phyloP scores from a whole-genome alignment of 2,329 filamentous ascomycete genomes.

The Teratosphaeria viscida region DNA sequence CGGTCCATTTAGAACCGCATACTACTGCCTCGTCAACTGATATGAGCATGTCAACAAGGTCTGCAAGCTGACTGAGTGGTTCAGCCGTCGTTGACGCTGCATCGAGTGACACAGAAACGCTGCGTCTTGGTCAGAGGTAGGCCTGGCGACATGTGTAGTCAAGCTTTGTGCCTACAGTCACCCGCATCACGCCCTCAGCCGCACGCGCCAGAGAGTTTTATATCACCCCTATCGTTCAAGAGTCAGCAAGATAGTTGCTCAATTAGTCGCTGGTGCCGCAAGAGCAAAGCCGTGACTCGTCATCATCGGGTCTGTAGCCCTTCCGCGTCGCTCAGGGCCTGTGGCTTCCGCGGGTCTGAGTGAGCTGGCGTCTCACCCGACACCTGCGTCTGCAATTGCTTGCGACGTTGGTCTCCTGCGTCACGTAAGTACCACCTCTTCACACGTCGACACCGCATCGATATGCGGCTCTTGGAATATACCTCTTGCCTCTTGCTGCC shows the following conservation, averaged over 20 bases:
- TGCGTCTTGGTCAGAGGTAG: too few species aligned
- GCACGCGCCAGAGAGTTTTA: too few species aligned
- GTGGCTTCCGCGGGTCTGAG: not conserved
- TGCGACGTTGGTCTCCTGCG: not conserved
- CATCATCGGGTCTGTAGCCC: not conserved
- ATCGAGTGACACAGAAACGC: too few species aligned
- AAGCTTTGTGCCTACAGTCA: too few species aligned
- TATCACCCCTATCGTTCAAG: not conserved
- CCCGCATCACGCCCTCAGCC: too few species aligned
- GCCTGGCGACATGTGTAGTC: too few species aligned
- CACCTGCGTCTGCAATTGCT: not conserved
- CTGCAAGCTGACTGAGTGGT: too few species aligned
- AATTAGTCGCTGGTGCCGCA: not conserved
- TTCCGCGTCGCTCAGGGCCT: not conserved
- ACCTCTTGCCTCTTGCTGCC: not conserved
- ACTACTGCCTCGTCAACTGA: too few species aligned
- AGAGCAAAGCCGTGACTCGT: not conserved
- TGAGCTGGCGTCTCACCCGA: not conserved
- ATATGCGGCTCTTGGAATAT: not conserved
- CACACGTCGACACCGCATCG: not conserved
- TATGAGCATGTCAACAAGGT: too few species aligned
- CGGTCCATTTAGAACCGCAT: too few species aligned
- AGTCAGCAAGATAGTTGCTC: not conserved
- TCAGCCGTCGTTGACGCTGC: too few species aligned
- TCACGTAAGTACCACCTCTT: not conserved